Conservation (phyloP, 805 yeast species). For the Lachancea waltii region DNA sequence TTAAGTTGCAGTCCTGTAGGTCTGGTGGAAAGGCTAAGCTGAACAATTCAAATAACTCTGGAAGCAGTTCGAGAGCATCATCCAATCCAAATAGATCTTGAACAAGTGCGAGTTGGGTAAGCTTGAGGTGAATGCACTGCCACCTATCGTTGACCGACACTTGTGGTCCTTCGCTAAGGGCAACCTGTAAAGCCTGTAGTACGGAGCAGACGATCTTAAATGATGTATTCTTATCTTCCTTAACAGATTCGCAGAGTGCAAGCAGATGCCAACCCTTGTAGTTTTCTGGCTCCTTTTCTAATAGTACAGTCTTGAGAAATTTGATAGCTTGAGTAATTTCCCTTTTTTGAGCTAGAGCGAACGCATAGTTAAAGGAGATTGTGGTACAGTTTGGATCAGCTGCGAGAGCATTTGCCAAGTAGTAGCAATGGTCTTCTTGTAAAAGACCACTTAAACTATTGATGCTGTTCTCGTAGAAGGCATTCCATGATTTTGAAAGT, state of each 20-base stretch:
- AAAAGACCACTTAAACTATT: conserved; percentile 14
- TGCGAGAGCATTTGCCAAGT: conserved; percentile 24
- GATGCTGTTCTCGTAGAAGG: conserved; percentile 17
- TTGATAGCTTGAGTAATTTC: conserved; percentile 39
- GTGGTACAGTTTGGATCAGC: conserved; percentile 5
- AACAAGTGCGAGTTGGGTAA: conserved; percentile 66
- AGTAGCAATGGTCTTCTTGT: conserved; percentile 15
- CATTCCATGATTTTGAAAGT: conserved; percentile 23
- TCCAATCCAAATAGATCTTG: conserved; percentile 54
- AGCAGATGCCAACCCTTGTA: conserved; percentile 63
- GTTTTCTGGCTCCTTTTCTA: conserved; percentile 47
- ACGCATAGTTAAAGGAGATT: conserved; percentile 41
- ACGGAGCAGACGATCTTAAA: conserved; percentile 52
- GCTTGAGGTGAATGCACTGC: conserved; percentile 59
- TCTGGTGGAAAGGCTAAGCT: conserved; percentile 39
- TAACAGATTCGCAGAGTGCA: conserved; percentile 54
- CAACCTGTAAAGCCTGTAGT: conserved; percentile 38
- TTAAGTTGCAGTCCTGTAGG: conserved; percentile 9
- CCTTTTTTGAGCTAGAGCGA: conserved; percentile 40
- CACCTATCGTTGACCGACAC: conserved; percentile 29
- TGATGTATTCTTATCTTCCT: conserved; percentile 50
- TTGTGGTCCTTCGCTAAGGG: conserved; percentile 13
- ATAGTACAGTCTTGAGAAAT: conserved; percentile 41
- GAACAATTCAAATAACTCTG: conserved; percentile 57
- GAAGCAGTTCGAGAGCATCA: conserved; percentile 56